Evolutionary conservation across 805 yeast genomes (phyloP), one percentile per base, ranked within the genome.

Genomic region (Candida taoyuanica): DNA sequence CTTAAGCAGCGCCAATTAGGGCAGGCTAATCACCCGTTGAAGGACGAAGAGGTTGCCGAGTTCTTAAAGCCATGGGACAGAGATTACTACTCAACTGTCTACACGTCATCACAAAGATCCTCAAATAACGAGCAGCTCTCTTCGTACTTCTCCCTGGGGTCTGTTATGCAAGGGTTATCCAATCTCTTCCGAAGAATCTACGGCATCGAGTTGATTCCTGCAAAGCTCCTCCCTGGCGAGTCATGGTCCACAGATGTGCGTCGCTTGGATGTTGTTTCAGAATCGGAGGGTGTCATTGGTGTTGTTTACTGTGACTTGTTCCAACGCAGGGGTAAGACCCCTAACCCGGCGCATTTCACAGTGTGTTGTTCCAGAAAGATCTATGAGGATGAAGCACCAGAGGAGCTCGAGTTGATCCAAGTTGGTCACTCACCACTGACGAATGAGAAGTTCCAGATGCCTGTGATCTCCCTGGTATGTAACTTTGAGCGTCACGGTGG

Each of bases 261-360:
- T 36, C 81, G 86, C 49, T 64, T 93, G 20, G 76, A 83, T 46
- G 95, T 86, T 7, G 73, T 76, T 27, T 80, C 85, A 43, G 81
- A 79, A 26, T 59, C 63, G 0, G 72, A 76, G 24, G 83, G 79
- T 0, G 56, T 79, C 19, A 70, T 85, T 29, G 98, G 98, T 2
- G 75, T 82, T 34, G 76, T 93, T 18, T 93, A 93, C 57, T 74
- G 94, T 49, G 98, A 93, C 58, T 68, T 93, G 36, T 85, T 91
- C 67, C 81, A 83, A 46, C 71, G 95, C 37, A 70, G 68, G 7
- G 81, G 82, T 12, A 85, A 85, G 59, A 76, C 84, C 1, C 79
- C 86, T 1, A 78, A 82, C 42, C 97, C 98, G 1, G 95, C 98
- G 0, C 98, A 93, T 62, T 93, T 86, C 63, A 93, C 98, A 0